Evolutionary conservation across 495 filamentous ascomycete species (phyloP).

Genomic region (Penicillium verhagenii): DNA sequence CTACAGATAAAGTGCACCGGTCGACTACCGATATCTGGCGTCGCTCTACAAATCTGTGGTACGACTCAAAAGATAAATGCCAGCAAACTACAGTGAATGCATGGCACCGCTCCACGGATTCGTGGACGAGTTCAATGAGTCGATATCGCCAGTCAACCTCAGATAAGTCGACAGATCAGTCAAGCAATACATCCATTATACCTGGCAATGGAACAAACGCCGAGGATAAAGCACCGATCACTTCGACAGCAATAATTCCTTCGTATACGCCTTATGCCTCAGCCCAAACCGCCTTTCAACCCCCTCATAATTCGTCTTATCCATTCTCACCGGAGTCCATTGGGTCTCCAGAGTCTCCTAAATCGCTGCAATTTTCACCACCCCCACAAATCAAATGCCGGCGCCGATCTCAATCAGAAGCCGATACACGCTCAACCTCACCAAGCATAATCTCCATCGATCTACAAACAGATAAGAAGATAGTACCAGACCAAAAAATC

Average conservation of each 20-base stretch:
- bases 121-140: slow-evolving; percentile 3
- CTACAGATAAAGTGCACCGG: slow-evolving; percentile 8
- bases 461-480: background rate
- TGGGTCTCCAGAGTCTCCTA: background rate
- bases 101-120: slow-evolving; percentile 9
- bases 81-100: slow-evolving; percentile 10
- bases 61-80: slow-evolving; percentile 10
- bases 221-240: background rate
- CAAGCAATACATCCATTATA: background rate
- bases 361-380: background rate
- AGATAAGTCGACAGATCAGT: slow-evolving; percentile 1
- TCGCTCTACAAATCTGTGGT: slow-evolving; percentile 9
- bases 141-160: slow-evolving; percentile 11
- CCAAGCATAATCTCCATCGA: slow-evolving; percentile 5
- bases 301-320: no score
- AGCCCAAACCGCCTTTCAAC: no score
- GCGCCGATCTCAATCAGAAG: background rate
- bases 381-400: background rate
- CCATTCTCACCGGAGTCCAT: background rate
- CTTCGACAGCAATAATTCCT: background rate
- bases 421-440: background rate
- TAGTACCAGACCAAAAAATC: slow-evolving; percentile 11
- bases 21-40: slow-evolving; percentile 12
- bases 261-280: background rate
- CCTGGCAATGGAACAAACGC: background rate